These are phyloP conservation scores for Pestalotiopsis sp. DNA, from an alignment of 2,329 filamentous ascomycete species.

Conservation along the genomic window DNA sequence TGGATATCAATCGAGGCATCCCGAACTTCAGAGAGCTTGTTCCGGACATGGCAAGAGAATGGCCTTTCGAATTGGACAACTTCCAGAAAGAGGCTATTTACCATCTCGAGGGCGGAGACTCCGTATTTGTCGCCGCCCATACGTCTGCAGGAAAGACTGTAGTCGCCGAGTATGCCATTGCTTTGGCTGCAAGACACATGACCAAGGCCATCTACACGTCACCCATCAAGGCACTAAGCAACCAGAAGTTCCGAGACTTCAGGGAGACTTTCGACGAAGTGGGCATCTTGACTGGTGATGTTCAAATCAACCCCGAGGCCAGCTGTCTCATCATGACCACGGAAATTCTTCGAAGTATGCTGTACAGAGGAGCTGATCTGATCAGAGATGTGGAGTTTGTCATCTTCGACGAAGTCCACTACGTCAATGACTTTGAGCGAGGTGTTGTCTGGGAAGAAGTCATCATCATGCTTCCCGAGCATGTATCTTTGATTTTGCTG, in stretches of 20 bases:
- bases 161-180: conserved; percentile 96
- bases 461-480: conserved; percentile 98
- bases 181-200: conserved; percentile 96
- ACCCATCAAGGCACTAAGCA: conserved; percentile 96
- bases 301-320: conserved; percentile 96
- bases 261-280: conserved; percentile 90
- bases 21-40: conserved; percentile 93
- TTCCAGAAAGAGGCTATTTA: conserved; percentile 99
- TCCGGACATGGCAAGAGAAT: conserved; percentile 93
- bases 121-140: conserved; percentile 96
- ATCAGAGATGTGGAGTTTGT: conserved; percentile 98
- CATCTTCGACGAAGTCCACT: conserved; percentile 98
- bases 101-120: conserved; percentile 94
- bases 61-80: conserved; percentile 95
- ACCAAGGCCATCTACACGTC: conserved; percentile 99
- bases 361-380: conserved; percentile 92
- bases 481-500: conserved; percentile 91
- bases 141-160: conserved; percentile 98
- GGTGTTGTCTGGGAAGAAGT: conserved; percentile 99
- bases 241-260: conserved; percentile 98
- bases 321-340: conserved; percentile 99
- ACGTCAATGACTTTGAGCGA: conserved; percentile 93
- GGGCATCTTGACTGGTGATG: conserved; percentile 94
- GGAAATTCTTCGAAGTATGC: conserved; percentile 96
- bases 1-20: conserved; percentile 91